Evolutionary conservation across 148 eudicot genomes (phyloP).

Genomic region (Chenopodium quinoa): DNA sequence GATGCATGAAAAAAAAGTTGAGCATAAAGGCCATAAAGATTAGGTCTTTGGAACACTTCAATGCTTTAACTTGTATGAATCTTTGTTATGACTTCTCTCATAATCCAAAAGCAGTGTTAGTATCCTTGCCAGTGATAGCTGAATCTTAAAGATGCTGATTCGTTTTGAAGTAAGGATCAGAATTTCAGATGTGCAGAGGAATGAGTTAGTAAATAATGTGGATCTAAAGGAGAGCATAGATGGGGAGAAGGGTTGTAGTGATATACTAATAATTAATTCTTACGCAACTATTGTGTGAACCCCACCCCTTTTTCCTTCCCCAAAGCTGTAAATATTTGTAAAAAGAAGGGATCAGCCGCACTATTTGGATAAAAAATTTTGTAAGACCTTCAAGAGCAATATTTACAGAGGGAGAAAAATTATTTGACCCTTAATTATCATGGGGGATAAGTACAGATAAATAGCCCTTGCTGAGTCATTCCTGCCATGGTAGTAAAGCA

Average conservation of each 20-base stretch:
- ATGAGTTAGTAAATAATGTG: background rate
- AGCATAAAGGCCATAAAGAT: background rate
- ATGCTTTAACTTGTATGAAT: background rate
- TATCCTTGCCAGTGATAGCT: background rate
- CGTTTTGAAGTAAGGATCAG: too few species aligned
- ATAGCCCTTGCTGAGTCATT: background rate
- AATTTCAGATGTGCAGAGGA: background rate
- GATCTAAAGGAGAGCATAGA: background rate
- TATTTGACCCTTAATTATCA: background rate
- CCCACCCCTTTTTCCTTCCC: too few species aligned
- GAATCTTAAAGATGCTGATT: background rate
- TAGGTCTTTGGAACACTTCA: background rate
- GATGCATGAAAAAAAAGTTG: background rate
- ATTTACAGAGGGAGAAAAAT: background rate
- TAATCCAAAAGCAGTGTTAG: too few species aligned
- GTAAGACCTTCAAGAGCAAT: background rate
- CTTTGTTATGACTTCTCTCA: too few species aligned
- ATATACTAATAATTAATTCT: too few species aligned
- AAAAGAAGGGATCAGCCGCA: background rate
- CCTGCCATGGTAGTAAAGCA: background rate
- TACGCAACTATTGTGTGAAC: background rate
- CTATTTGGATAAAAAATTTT: background rate
- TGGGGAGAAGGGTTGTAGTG: background rate
- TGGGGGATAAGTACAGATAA: background rate
- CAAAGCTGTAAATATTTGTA: too few species aligned